These are phyloP conservation scores for Phialophora expanda DNA, from an alignment of 2,329 filamentous ascomycete species.

Conservation along the genomic window DNA sequence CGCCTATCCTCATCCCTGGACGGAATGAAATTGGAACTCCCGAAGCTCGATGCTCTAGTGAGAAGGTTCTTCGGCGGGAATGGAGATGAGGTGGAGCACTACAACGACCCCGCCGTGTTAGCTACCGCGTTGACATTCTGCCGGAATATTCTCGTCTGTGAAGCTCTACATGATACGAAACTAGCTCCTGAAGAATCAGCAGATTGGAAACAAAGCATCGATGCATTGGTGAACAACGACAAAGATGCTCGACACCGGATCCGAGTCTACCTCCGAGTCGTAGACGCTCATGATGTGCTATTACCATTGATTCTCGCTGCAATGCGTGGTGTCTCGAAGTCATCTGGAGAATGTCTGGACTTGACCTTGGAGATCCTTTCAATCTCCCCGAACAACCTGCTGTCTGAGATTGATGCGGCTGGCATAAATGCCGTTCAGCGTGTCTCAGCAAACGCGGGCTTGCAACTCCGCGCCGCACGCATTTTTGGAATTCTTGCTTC, in stretches of 20 bases:
- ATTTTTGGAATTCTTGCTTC: slow-evolving; percentile 78
- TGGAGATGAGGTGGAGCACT: slow-evolving; percentile 43
- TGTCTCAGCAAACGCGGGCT: slow-evolving; percentile 68
- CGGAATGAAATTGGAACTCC: slow-evolving; percentile 41
- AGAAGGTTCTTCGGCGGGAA: slow-evolving; percentile 52
- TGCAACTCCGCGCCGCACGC: slow-evolving; percentile 70
- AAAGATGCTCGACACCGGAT: slow-evolving; percentile 31
- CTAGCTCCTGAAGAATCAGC: slow-evolving; percentile 66
- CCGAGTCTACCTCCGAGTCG: slow-evolving; percentile 29
- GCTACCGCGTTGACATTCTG: slow-evolving; percentile 73
- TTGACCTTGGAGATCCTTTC: slow-evolving; percentile 62
- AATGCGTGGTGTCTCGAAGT: slow-evolving; percentile 51
- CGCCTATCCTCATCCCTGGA: slow-evolving; percentile 17
- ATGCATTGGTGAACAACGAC: slow-evolving; percentile 46
- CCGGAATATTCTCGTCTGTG: slow-evolving; percentile 64
- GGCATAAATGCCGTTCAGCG: slow-evolving; percentile 22
- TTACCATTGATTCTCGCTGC: slow-evolving; percentile 49
- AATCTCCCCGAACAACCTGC: slow-evolving; percentile 56
- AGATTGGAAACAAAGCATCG: slow-evolving; percentile 83
- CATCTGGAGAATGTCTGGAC: slow-evolving; percentile 53
- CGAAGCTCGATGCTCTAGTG: slow-evolving; percentile 53
- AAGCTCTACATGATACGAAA: slow-evolving; percentile 57
- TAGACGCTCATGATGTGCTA: slow-evolving; percentile 42
- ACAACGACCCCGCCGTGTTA: slow-evolving; percentile 59
- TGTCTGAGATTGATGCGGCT: slow-evolving; percentile 10